Evolutionary conservation across 2,329 filamentous ascomycete genomes (phyloP).

Genomic region (Rosellinia necatrix): DNA sequence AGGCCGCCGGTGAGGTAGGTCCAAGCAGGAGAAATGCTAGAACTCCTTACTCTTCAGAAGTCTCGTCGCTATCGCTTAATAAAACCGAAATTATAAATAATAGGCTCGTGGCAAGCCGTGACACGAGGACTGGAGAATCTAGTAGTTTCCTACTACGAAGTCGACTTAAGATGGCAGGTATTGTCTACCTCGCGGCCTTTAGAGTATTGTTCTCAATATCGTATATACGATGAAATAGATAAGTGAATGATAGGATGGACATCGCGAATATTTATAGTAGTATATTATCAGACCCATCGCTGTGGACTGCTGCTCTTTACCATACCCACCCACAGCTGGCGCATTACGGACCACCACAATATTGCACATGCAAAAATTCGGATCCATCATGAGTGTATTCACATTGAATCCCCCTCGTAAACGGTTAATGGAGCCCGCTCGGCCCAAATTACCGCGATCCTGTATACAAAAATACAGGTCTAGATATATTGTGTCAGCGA

Average conservation of each 20-base stretch:
- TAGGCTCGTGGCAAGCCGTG: not conserved
- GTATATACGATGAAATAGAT: too few relatives aligned
- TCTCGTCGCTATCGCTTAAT: slow-evolving; percentile 25
- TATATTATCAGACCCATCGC: too few relatives aligned
- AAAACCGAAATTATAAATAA: slow-evolving; percentile 9
- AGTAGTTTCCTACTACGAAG: not conserved
- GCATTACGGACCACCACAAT: too few relatives aligned
- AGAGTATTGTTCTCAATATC: too few relatives aligned
- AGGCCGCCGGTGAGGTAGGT: slow-evolving; percentile 34
- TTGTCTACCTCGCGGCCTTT: too few relatives aligned
- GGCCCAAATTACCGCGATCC: not conserved
- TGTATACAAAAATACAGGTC: not conserved
- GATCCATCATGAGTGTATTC: not conserved
- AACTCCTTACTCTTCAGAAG: slow-evolving; percentile 5
- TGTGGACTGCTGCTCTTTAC: too few relatives aligned
- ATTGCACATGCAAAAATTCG: not conserved
- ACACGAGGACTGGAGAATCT: not conserved
- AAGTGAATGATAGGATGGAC: too few relatives aligned
- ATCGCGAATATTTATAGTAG: too few relatives aligned
- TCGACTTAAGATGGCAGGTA: too few relatives aligned
- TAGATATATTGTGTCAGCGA: slow-evolving; percentile 37
- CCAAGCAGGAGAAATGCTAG: slow-evolving; percentile 13
- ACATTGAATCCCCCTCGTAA: not conserved
- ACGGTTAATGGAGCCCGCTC: not conserved
- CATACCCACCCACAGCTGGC: too few relatives aligned